A percentile compares a stretch with the other conserved stretches of the same genome.
Conservation (phyloP, 2,329 filamentous ascomycete genomes). For the Sporothrix protearum region DNA sequence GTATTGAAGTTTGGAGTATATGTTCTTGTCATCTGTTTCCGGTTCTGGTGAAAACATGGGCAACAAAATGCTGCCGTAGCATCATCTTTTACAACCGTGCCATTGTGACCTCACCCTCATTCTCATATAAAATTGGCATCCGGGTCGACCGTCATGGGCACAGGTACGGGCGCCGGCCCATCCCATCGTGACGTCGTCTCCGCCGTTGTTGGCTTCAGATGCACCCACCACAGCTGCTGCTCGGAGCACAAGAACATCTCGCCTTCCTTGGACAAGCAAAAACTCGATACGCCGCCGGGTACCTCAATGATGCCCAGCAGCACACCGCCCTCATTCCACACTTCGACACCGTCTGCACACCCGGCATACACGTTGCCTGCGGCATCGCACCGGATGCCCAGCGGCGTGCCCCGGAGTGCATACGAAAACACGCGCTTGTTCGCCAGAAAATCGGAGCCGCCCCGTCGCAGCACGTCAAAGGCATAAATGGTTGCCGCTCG, state of each 20-base stretch:
- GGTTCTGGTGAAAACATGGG: neutral
- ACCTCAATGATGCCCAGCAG: conserved; percentile 44
- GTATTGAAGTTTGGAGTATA: no score
- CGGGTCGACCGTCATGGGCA: conserved; percentile 12
- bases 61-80: neutral
- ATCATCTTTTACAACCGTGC: neutral
- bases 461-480: conserved; percentile 43
- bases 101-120: neutral
- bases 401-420: conserved; percentile 45
- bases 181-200: neutral
- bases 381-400: conserved; percentile 41
- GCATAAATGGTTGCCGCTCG: conserved; percentile 45
- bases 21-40: no score
- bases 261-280: conserved; percentile 43
- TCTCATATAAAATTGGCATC: conserved; percentile 21
- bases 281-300: conserved; percentile 42
- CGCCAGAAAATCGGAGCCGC: conserved; percentile 41
- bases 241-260: conserved; percentile 49
- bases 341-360: conserved; percentile 48
- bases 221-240: conserved; percentile 44
- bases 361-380: conserved; percentile 47
- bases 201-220: conserved; percentile 30
- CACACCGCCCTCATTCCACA: conserved; percentile 45
- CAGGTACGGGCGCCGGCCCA: neutral
- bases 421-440: conserved; percentile 54